Evolutionary conservation across 1,284 basidiomycete genomes (phyloP).

Genomic region (Naganishia liquefaciens): DNA sequence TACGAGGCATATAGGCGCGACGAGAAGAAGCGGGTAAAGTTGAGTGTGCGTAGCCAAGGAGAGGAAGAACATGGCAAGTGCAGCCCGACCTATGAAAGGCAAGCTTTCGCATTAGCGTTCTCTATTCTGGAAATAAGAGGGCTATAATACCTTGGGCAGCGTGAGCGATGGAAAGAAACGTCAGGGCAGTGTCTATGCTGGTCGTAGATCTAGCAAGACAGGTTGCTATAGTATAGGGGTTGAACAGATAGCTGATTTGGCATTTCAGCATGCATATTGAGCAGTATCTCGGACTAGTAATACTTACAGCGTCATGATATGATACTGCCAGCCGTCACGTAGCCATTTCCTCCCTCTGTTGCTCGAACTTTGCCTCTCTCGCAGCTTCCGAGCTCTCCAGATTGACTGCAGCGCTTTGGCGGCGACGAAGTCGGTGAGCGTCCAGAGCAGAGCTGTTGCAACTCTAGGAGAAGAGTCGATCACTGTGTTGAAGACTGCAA

Average conservation of each 20-base stretch:
- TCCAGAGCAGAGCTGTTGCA: constrained; percentile 66
- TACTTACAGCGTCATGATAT: constrained; percentile 67
- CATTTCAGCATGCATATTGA: not conserved
- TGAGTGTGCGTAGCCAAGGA: constrained; percentile 71
- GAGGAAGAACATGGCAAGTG: constrained; percentile 64
- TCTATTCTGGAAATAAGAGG: not conserved
- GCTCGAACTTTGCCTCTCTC: not conserved
- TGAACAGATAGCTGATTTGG: constrained; percentile 71
- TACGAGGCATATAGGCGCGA: constrained; percentile 69
- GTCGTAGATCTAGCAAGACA: constrained; percentile 78
- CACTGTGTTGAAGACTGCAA: constrained; percentile 73
- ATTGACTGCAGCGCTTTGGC: constrained; percentile 68
- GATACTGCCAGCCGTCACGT: constrained; percentile 54
- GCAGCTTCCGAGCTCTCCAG: constrained; percentile 60
- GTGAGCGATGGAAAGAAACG: constrained; percentile 69
- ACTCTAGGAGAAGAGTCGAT: constrained; percentile 58
- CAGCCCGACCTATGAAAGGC: constrained; percentile 57
- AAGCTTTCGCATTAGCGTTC: not conserved
- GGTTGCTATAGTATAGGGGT: constrained; percentile 80
- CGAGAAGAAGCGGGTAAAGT: constrained; percentile 67
- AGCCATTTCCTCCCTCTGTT: constrained; percentile 18
- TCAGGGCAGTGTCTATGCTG: constrained; percentile 71
- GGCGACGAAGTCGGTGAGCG: constrained; percentile 64
- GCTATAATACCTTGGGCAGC: constrained; percentile 64
- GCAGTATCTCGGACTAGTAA: not conserved